Evolutionary conservation across 1,139 yeast species (phyloP).

Genomic region (Saccharomycopsis hybrid): DNA sequence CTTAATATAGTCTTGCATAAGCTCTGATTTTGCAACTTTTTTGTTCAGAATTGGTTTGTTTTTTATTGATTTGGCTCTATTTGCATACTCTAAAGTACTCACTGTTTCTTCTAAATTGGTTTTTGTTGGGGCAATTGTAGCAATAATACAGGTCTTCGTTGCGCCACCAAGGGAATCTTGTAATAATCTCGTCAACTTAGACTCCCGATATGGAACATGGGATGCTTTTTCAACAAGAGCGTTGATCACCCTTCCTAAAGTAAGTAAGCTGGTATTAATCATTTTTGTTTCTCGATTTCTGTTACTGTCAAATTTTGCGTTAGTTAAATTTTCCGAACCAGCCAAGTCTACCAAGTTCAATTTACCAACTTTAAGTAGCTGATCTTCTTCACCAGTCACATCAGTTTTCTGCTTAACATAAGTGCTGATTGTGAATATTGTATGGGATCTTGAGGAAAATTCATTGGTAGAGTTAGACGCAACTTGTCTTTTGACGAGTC

Average conservation of each 20-base stretch:
- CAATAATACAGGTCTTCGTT: constrained; percentile 76
- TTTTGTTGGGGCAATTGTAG: constrained; percentile 57
- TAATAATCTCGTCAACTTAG: constrained; percentile 76
- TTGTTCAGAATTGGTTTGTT: constrained; percentile 43
- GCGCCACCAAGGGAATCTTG: constrained; percentile 91
- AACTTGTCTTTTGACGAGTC: constrained; percentile 70
- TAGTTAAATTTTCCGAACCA: constrained; percentile 75
- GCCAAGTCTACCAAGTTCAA: constrained; percentile 89
- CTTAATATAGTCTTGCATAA: too few species aligned
- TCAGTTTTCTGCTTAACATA: constrained; percentile 59
- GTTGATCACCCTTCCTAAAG: constrained; percentile 83
- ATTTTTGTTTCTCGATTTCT: constrained; percentile 89
- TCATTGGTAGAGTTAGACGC: constrained; percentile 83
- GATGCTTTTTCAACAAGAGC: constrained; percentile 46
- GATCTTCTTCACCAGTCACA: constrained; percentile 36
- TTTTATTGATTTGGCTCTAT: constrained; percentile 79
- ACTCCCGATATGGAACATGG: constrained; percentile 88
- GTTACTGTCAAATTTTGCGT: constrained; percentile 72
- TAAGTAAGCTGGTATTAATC: constrained; percentile 81
- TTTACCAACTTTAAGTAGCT: constrained; percentile 49
- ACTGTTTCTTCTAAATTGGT: constrained; percentile 67
- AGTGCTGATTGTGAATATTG: constrained; percentile 60
- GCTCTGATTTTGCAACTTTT: neutral
- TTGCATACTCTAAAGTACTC: constrained; percentile 84
- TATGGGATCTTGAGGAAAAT: constrained; percentile 86